Evolutionary conservation across 768 basidiomycete genomes (phyloP).

Genomic region (Tulasnella sp.): DNA sequence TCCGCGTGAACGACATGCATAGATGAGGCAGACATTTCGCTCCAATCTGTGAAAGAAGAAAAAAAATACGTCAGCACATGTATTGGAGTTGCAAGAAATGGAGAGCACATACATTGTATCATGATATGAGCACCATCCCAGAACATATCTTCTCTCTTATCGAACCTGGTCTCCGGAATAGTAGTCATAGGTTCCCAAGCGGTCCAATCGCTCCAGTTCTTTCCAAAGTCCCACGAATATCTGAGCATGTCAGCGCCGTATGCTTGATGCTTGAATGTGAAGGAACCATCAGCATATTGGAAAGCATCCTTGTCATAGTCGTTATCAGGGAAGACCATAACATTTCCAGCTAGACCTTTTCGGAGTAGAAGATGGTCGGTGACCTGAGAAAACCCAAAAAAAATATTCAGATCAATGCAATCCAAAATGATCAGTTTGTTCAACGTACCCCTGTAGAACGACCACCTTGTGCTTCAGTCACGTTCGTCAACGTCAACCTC

Average conservation of each 20-base stretch:
- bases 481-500: conserved; percentile 52
- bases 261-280: conserved; percentile 68
- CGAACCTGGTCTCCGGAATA: conserved; percentile 46
- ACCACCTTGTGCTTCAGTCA: conserved; percentile 32
- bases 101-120: conserved; percentile 62
- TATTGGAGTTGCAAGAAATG: neutral
- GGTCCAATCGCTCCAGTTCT: conserved; percentile 70
- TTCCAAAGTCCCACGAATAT: conserved; percentile 76
- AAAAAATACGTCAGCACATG: neutral
- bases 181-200: conserved; percentile 62
- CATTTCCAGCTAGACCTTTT: conserved; percentile 61
- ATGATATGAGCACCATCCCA: conserved; percentile 80
- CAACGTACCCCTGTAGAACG: conserved; percentile 47
- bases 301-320: conserved; percentile 51
- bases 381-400: too few species aligned
- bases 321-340: conserved; percentile 73
- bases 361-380: conserved; percentile 67
- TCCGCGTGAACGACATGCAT: conserved; percentile 69
- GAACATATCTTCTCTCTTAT: conserved; percentile 32
- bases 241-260: conserved; percentile 78
- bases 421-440: neutral
- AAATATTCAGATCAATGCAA: neutral
- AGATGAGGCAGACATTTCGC: conserved; percentile 45
- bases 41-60: conserved; percentile 55
- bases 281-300: conserved; percentile 44